Evolutionary conservation across 176 grass and related monocot species (phyloP), one percentile per base, ranked within the genome.

Genomic region (Aegilops tauschii): DNA sequence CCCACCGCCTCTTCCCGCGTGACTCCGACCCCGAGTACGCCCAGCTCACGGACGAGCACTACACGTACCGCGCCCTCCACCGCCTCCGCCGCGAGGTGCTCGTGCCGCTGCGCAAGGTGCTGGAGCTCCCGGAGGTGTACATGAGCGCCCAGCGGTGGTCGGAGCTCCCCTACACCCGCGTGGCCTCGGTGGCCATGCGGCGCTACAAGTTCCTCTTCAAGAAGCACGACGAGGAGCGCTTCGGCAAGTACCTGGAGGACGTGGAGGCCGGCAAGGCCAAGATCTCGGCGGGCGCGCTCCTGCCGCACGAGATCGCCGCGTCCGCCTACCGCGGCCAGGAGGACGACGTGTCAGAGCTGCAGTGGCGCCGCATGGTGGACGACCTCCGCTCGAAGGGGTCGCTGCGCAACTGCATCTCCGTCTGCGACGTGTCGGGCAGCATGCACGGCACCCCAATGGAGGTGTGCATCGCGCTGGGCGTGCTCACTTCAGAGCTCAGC

Each of bases 351-450:
- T 62, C 61, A 1, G 61, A 62, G n/a, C 61, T 62, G 61, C 61
- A 62, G 61, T 62, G 61, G 61, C n/a, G 61, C 61, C 61, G 61
- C 61, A 62, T 62, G 61, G 61, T 62, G 8, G 61, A 62, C n/a
- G 61, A 75, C 72, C 44, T 75, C 6, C 42, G 72, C 13, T 59
- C 54, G 7, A 20, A 59, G 54, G 54, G 54, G 54, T 0, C 54
- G 7, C 17, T 59, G 54, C 6, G 25, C 49, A 92, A 98, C 45
- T 93, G 85, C 81, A 80, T 98, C 73, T 85, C 89, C 12, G 89
- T 98, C 17, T 98, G 95, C 69, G 95, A 98, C 70, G 91, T 98
- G 40, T 97, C 90, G 1, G 88, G 81, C 63, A 97, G 92, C 85
- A 97, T 97, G 95, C 0, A 0, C 0, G 95, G 92, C 36, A 65